Conservation (phyloP, 306 rosid species). For the Prunus persica region Prunus_persica_NCBIv2 NC_034010.1:21199501-21200000, state of each 20-base stretch:
- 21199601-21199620: background rate
- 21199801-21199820: slow-evolving; percentile 74
- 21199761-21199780: slow-evolving; percentile 91
- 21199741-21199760: slow-evolving; percentile 30
- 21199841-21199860: slow-evolving; percentile 20
- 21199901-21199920: slow-evolving; percentile 1
- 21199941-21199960: slow-evolving; percentile 3
- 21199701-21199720: background rate
- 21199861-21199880: slow-evolving; percentile 29
- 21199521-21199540: background rate
- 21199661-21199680: background rate
- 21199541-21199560: background rate
- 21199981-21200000: slow-evolving; percentile 45
- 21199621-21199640: slow-evolving; percentile 12
- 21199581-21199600: background rate
- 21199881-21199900: background rate
- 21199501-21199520: background rate
- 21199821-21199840: slow-evolving; percentile 54
- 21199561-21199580: background rate
- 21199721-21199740: background rate
- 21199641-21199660: slow-evolving; percentile 1
- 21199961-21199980: slow-evolving; percentile 29
- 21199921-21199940: slow-evolving; percentile 22
- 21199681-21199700: background rate
- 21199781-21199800: slow-evolving; percentile 77